Percentiles rank a stretch among this genome's conserved stretches.
Evolutionary conservation across 805 yeast genomes (phyloP).

Genomic region (Saccharomycopsis amapae): DNA sequence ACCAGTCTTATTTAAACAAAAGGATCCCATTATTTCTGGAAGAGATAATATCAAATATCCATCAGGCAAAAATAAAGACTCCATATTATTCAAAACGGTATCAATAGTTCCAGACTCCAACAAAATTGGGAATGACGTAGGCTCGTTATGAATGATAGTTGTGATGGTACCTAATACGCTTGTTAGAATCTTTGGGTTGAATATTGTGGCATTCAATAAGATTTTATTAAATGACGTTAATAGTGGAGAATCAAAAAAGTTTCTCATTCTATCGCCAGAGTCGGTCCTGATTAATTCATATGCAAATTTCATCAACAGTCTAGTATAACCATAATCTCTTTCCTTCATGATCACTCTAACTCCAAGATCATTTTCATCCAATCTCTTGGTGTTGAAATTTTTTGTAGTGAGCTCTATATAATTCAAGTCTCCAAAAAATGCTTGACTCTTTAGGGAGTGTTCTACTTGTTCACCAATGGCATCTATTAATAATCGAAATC

Average conservation of each 20-base stretch:
- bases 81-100: slow-evolving; percentile 51
- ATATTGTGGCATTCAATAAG: slow-evolving; percentile 45
- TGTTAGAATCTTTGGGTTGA: slow-evolving; percentile 62
- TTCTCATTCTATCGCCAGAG: slow-evolving; percentile 77
- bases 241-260: slow-evolving; percentile 80
- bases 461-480: slow-evolving; percentile 57
- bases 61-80: slow-evolving; percentile 47
- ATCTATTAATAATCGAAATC: slow-evolving; percentile 55
- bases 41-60: slow-evolving; percentile 52
- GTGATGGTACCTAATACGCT: slow-evolving; percentile 57
- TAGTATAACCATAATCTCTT: slow-evolving; percentile 30
- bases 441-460: slow-evolving; percentile 54
- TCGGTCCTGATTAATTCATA: slow-evolving; percentile 57
- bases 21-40: slow-evolving; percentile 75
- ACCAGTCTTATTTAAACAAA: slow-evolving; percentile 72
- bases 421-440: slow-evolving; percentile 30
- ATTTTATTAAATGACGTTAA: slow-evolving; percentile 53
- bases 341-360: slow-evolving; percentile 6
- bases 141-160: slow-evolving; percentile 78
- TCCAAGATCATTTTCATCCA: slow-evolving; percentile 7
- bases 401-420: slow-evolving; percentile 6
- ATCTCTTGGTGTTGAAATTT: slow-evolving; percentile 3
- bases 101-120: slow-evolving; percentile 73
- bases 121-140: slow-evolving; percentile 76
- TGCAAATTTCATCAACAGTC: slow-evolving; percentile 56